phyloP scores from a whole-genome alignment of 768 basidiomycete species.

The Ramaria sp. region DNA sequence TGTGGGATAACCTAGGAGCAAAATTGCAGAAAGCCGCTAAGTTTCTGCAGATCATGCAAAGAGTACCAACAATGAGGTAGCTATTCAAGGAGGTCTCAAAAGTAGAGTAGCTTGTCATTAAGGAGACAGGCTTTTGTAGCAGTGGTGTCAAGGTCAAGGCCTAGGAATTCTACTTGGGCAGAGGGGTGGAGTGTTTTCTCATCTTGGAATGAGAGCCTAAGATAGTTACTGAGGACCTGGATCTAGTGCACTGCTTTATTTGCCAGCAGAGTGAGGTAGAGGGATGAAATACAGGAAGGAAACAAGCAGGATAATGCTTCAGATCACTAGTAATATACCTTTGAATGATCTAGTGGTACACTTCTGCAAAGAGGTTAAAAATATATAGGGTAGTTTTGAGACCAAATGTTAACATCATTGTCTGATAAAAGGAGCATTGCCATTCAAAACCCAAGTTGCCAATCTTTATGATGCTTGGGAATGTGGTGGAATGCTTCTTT shows the following conservation, averaged over 20 bases:
- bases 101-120: slow-evolving; percentile 19
- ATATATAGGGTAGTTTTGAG: slow-evolving; percentile 12
- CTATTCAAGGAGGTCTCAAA: slow-evolving; percentile 4
- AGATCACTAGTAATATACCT: slow-evolving; percentile 17
- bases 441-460: slow-evolving; percentile 11
- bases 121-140: slow-evolving; percentile 25
- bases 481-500: no score
- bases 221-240: slow-evolving; percentile 16
- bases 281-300: slow-evolving; percentile 16
- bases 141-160: slow-evolving; percentile 13
- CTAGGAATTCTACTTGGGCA: slow-evolving; percentile 14
- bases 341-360: slow-evolving; percentile 29
- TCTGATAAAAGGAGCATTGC: slow-evolving; percentile 15
- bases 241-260: slow-evolving; percentile 21
- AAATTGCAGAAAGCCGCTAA: no score
- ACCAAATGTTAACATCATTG: slow-evolving; percentile 27
- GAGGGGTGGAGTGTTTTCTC: slow-evolving; percentile 17
- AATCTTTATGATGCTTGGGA: no score
- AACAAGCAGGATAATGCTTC: slow-evolving; percentile 18
- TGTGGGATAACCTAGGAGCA: no score
- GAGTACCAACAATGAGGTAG: no score
- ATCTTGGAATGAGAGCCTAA: slow-evolving; percentile 23
- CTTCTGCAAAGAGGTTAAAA: slow-evolving; percentile 29
- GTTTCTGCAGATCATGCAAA: no score
- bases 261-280: neutral